Conservation (phyloP, 768 basidiomycete genomes). For the Crassisporium funariophilum region DNA sequence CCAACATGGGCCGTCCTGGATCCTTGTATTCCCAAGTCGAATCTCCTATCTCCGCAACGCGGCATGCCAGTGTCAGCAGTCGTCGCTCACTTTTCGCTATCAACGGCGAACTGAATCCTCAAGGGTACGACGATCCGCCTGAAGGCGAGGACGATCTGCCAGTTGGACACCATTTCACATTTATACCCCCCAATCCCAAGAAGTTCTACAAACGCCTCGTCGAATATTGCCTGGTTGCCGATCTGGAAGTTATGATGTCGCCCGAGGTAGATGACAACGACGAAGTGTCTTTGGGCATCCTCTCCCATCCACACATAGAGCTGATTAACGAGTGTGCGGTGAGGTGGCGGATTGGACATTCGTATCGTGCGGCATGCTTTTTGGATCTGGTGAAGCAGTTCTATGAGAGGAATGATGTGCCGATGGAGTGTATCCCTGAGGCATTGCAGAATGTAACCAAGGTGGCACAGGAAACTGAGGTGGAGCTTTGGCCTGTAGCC, state of each 20-base stretch:
- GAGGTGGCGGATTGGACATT: constrained; percentile 85
- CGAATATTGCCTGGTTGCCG: constrained; percentile 78
- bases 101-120: constrained; percentile 34
- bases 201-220: constrained; percentile 85
- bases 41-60: constrained; percentile 36
- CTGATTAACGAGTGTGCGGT: constrained; percentile 86
- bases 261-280: constrained; percentile 93
- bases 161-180: constrained; percentile 81
- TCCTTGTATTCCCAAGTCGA: constrained; percentile 54
- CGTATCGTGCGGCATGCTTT: constrained; percentile 79
- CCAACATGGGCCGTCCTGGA: constrained; percentile 52
- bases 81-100: constrained; percentile 58
- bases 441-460: constrained; percentile 76
- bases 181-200: constrained; percentile 86
- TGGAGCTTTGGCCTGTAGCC: constrained; percentile 75
- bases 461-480: constrained; percentile 66
- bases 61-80: constrained; percentile 67
- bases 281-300: constrained; percentile 91
- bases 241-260: constrained; percentile 87
- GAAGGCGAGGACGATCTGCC: constrained; percentile 65
- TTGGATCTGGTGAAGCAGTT: constrained; percentile 84
- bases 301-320: constrained; percentile 77
- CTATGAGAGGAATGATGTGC: constrained; percentile 88
- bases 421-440: constrained; percentile 93
- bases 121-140: constrained; percentile 41